Percentiles rank a stretch among this genome's conserved stretches.
These are phyloP conservation scores for Fusarium liriodendri DNA, from an alignment of 2,329 filamentous ascomycete species.

Conservation along the genomic window DNA sequence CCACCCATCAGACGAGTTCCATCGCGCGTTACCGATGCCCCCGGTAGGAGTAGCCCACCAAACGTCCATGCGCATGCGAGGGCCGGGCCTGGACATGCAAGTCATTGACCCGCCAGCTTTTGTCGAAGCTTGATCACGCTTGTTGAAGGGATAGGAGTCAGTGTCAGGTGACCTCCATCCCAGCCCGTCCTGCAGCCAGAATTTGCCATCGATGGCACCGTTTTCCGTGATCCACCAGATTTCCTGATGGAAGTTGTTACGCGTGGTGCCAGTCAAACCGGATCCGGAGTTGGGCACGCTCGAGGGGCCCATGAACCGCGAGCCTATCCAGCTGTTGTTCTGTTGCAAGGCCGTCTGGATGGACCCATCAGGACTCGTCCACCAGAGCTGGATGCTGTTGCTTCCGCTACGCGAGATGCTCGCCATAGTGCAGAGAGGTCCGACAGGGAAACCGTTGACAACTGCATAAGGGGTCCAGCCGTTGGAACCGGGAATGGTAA, in stretches of 20 bases:
- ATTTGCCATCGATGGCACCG: background rate
- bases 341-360: background rate
- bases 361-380: background rate
- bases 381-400: background rate
- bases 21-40: background rate
- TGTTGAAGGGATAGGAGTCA: background rate
- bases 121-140: background rate
- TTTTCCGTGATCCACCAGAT: background rate
- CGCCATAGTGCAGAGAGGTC: background rate
- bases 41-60: background rate
- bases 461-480: background rate
- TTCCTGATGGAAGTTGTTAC: background rate
- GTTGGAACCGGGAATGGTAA: background rate
- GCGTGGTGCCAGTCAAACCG: background rate
- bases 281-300: background rate
- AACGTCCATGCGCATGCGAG: background rate
- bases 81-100: background rate
- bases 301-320: background rate
- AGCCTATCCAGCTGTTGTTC: background rate
- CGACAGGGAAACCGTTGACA: background rate
- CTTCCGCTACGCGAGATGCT: background rate
- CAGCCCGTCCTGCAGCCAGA: background rate
- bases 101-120: background rate
- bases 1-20: background rate
- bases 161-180: background rate